A percentile compares a stretch with the other conserved stretches of the same genome.
Conservation (phyloP, 768 basidiomycete genomes). For the Rhizopogon salebrosus region DNA sequence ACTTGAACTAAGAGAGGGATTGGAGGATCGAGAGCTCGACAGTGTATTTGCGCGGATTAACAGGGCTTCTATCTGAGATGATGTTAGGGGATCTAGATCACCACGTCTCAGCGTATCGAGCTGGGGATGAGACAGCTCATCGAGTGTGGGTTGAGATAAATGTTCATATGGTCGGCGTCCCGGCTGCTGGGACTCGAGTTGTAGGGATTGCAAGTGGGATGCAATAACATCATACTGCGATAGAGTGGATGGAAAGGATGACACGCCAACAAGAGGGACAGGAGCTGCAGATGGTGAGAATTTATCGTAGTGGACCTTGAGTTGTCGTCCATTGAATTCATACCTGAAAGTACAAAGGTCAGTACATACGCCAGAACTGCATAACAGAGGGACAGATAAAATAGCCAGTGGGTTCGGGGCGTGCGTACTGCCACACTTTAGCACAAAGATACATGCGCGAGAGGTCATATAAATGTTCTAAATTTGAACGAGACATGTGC, state of each 20-base stretch:
- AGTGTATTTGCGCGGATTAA: slow-evolving; percentile 13
- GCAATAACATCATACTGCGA: slow-evolving; percentile 18
- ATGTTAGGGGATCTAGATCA: slow-evolving; percentile 20
- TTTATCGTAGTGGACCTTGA: slow-evolving; percentile 92
- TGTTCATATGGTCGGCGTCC: slow-evolving; percentile 16
- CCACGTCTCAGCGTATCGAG: slow-evolving; percentile 22
- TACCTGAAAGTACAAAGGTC: slow-evolving; percentile 42
- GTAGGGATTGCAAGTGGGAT: slow-evolving; percentile 1
- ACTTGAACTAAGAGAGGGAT: neutral
- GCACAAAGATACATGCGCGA: neutral
- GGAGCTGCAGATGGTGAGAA: slow-evolving; percentile 43
- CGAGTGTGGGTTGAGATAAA: slow-evolving; percentile 2
- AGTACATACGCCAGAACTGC: slow-evolving; percentile 4
- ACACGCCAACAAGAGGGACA: slow-evolving; percentile 18
- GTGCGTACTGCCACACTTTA: neutral
- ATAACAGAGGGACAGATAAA: neutral
- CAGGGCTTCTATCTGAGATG: slow-evolving; percentile 24
- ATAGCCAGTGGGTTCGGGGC: neutral
- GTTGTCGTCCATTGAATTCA: slow-evolving; percentile 79
- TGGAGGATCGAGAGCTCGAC: neutral
- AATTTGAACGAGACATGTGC: neutral
- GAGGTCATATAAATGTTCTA: neutral
- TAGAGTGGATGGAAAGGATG: slow-evolving; percentile 10
- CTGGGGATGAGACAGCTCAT: slow-evolving; percentile 14
- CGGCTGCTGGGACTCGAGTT: neutral